A percentile compares a stretch with the other conserved stretches of the same genome.
phyloP scores from a whole-genome alignment of 2,329 filamentous ascomycete genomes.

The Trichoderma cornu-damae region DNA sequence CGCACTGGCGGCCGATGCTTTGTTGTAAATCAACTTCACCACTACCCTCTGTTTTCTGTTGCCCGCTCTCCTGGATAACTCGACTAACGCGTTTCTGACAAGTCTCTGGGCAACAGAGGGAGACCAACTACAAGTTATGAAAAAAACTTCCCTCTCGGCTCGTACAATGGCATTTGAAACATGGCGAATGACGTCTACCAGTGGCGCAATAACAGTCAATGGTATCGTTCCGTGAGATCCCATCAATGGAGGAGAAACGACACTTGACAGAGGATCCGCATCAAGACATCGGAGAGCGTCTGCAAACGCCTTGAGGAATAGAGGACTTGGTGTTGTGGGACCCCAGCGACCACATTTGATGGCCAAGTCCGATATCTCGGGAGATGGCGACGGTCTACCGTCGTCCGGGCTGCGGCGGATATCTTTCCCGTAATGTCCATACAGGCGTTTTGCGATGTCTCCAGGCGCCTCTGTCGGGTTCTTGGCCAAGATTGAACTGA shows the following conservation, averaged over 20 bases:
- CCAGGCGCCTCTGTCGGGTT: slow-evolving; percentile 49
- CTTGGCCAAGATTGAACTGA: slow-evolving; percentile 53
- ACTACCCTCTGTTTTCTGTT: slow-evolving; percentile 52
- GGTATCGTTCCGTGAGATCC: slow-evolving; percentile 57
- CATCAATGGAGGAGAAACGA: slow-evolving; percentile 49
- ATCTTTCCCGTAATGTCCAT: slow-evolving; percentile 31
- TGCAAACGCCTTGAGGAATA: slow-evolving; percentile 65
- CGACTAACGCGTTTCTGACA: slow-evolving; percentile 62
- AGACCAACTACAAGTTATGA: slow-evolving; percentile 74
- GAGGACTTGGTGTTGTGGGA: slow-evolving; percentile 53
- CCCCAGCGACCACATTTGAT: slow-evolving; percentile 64
- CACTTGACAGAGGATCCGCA: slow-evolving; percentile 45
- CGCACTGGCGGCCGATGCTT: slow-evolving; percentile 59
- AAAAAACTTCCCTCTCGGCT: slow-evolving; percentile 65
- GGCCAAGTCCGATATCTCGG: slow-evolving; percentile 47
- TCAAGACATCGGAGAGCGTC: slow-evolving; percentile 56
- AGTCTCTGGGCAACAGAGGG: slow-evolving; percentile 62
- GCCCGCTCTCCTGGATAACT: slow-evolving; percentile 62
- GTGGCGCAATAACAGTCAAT: slow-evolving; percentile 55
- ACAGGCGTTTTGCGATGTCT: slow-evolving; percentile 53
- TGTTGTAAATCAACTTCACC: slow-evolving; percentile 72
- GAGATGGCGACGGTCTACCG: slow-evolving; percentile 24
- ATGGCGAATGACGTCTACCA: slow-evolving; percentile 63
- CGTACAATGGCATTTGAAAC: slow-evolving; percentile 71
- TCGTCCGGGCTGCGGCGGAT: slow-evolving; percentile 16